These are phyloP conservation scores for Diplogelasinospora grovesii DNA, from an alignment of 495 filamentous ascomycete genomes.

Conservation along the genomic window DNA sequence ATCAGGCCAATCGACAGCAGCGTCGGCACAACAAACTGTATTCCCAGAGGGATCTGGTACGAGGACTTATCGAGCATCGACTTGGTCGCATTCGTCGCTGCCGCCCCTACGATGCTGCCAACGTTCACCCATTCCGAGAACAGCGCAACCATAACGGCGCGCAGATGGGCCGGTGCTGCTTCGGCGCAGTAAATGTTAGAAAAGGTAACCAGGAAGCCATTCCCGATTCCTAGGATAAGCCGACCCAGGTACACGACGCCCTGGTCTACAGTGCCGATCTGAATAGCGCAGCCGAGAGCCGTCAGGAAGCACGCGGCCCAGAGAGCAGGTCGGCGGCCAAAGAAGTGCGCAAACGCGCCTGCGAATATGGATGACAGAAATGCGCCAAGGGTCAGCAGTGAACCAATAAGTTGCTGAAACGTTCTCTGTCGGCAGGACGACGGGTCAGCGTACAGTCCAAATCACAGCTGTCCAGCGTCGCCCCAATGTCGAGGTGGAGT, in stretches of 20 bases:
- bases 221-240: conserved; percentile 46
- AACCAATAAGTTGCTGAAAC: conserved; percentile 49
- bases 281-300: conserved; percentile 38
- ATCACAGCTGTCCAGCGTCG: conserved; percentile 25
- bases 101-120: conserved; percentile 46
- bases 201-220: conserved; percentile 49
- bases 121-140: conserved; percentile 38
- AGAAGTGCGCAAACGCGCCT: conserved; percentile 42
- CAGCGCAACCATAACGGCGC: conserved; percentile 33
- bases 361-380: conserved; percentile 48
- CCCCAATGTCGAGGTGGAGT: no score
- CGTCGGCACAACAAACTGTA: conserved; percentile 48
- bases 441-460: conserved; percentile 25
- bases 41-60: conserved; percentile 50
- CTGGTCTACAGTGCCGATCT: conserved; percentile 39
- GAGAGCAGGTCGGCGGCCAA: conserved; percentile 45
- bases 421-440: conserved; percentile 22
- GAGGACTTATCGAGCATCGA: conserved; percentile 29
- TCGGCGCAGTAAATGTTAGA: conserved; percentile 45
- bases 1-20: conserved; percentile 44
- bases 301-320: conserved; percentile 43
- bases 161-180: conserved; percentile 31
- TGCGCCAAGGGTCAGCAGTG: conserved; percentile 51
- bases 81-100: conserved; percentile 29
- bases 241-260: conserved; percentile 45